phyloP scores from a whole-genome alignment of 2,329 filamentous ascomycete genomes.

The Diplodia sapinea region DNA sequence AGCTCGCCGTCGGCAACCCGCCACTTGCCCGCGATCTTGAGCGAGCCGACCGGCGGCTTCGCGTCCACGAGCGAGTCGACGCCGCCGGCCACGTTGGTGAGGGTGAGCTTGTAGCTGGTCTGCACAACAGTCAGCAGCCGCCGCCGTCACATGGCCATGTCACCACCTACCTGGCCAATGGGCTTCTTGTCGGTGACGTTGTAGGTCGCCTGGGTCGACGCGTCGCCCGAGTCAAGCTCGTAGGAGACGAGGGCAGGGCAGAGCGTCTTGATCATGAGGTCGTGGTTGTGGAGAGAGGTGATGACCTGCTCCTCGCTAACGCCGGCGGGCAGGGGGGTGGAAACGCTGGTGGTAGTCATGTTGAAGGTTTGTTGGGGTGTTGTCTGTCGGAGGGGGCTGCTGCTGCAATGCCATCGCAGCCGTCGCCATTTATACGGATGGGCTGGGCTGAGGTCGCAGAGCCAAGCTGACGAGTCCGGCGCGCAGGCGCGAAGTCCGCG shows the following conservation, averaged over 20 bases:
- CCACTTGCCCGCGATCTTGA: conserved; percentile 49
- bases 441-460: neutral
- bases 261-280: conserved; percentile 49
- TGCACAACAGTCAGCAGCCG: conserved; percentile 30
- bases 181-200: conserved; percentile 49
- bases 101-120: conserved; percentile 51
- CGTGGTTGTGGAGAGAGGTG: conserved; percentile 48
- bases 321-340: conserved; percentile 43
- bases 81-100: conserved; percentile 45
- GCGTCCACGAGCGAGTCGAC: conserved; percentile 49
- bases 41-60: conserved; percentile 47
- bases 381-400: neutral
- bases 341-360: conserved; percentile 48
- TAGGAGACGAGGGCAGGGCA: conserved; percentile 45
- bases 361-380: conserved; percentile 26
- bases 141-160: conserved; percentile 24
- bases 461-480: conserved; percentile 17
- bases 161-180: conserved; percentile 41
- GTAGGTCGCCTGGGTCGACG: conserved; percentile 42
- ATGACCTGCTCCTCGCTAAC: conserved; percentile 40
- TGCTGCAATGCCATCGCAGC: neutral
- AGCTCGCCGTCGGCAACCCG: conserved; percentile 42
- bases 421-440: conserved; percentile 21
- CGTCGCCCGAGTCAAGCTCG: conserved; percentile 44
- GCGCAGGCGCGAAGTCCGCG: conserved; percentile 18